A percentile compares a stretch with the other conserved stretches of the same genome.
Evolutionary conservation across 2,329 filamentous ascomycete genomes (phyloP).

Genomic region (Hypoxylon sp.): DNA sequence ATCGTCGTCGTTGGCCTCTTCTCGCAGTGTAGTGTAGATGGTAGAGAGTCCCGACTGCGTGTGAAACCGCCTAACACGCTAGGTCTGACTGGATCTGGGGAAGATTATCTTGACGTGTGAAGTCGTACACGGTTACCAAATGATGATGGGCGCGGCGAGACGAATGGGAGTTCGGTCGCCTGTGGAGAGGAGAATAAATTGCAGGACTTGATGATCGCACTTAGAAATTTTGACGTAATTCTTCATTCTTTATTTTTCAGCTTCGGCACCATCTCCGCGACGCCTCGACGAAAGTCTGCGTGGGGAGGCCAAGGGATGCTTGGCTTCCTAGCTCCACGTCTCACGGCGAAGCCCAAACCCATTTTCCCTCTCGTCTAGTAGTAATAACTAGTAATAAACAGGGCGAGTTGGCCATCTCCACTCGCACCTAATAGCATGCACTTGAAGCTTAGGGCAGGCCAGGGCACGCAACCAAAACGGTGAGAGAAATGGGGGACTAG

Average conservation of each 20-base stretch:
- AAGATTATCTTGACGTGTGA: conserved; percentile 46
- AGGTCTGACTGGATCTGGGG: conserved; percentile 42
- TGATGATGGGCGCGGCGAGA: conserved; percentile 43
- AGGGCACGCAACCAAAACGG: conserved; percentile 30
- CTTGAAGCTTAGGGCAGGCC: conserved; percentile 29
- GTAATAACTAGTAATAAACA: conserved; percentile 30
- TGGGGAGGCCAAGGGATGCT: conserved; percentile 29
- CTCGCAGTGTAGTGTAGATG: conserved; percentile 14
- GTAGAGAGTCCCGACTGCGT: conserved; percentile 6
- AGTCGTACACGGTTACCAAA: conserved; percentile 43
- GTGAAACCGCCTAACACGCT: conserved; percentile 40
- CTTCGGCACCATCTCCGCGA: conserved; percentile 43
- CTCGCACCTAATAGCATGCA: conserved; percentile 29
- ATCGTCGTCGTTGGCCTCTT: conserved; percentile 20
- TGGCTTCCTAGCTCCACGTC: conserved; percentile 12
- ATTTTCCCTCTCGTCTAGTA: conserved; percentile 18
- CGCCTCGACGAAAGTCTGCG: conserved; percentile 23
- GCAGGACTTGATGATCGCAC: conserved; percentile 45
- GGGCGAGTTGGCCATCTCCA: conserved; percentile 38
- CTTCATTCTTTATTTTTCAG: conserved; percentile 42
- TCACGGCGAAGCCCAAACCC: conserved; percentile 21
- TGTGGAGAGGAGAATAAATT: conserved; percentile 45
- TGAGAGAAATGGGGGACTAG: conserved; percentile 36
- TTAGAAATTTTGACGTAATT: conserved; percentile 48
- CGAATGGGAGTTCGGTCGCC: conserved; percentile 37